Evolutionary conservation across 2,329 filamentous ascomycete species (phyloP), one percentile per base, ranked within the genome.

Genomic region (Pseudophaeomoniella oleicola): DNA sequence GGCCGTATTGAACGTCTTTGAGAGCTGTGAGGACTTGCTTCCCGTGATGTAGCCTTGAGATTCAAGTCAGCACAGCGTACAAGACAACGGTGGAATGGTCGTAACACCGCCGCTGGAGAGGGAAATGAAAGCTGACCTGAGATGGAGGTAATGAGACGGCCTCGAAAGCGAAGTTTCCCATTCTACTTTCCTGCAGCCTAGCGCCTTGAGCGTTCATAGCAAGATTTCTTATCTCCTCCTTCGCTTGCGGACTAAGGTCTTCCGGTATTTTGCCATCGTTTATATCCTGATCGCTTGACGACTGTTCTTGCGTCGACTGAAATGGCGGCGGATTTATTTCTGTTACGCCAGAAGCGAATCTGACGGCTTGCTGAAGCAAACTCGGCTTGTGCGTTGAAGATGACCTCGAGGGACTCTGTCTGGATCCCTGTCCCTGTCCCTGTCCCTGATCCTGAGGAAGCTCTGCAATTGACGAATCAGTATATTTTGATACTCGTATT

Each of bases 141-240:
- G 52, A 60, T 12, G 57, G 50, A 41, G 90, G 88, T 36, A 96
- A 67, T 22, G 90, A 96, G 44, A 94, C 78, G 19, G 88, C 80
- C 55, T 94, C 87, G 52, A 87, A 96, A 31, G 81, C 78, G 59
- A 85, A 93, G 53, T 86, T 83, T 53, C 81, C 81, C 66, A 93
- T 75, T 44, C 87, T 75, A 39, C 76, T 72, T 49, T 87, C 80
- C 61, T 94, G 87, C 42, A 94, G 69, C 48, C 79, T 75, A 33
- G 77, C 71, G 43, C 75, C 75, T 45, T 85, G 80, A 16, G 93
- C 64, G 16, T 75, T 78, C 47, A 76, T 73, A 35, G 81, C 78
- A 42, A 94, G 63, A 41, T 75, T 76, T 46, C 72, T 73, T 39
- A 92, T 65, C 51, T 87, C 72, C 39, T 83, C 77, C 45, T 63